Base-by-base conservation (phyloP, 176 grass and related monocot genomes). In the Poa annua region DNA sequence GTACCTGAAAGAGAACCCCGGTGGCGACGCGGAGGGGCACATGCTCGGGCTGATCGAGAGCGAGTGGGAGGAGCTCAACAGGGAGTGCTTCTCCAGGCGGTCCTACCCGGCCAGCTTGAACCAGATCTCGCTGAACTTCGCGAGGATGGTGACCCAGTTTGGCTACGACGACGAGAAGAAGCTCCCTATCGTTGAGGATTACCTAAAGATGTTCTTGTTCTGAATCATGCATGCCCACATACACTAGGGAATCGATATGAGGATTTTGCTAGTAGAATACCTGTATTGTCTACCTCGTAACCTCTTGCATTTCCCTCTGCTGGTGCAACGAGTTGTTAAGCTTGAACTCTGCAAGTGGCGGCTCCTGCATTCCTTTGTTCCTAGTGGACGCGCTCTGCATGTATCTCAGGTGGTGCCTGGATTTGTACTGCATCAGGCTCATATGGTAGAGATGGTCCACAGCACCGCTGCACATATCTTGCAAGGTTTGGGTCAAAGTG, bases 61-160 rank as follows among this genome's bases (percentile, higher is more conserved):
- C 22, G 81, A 80, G 39, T 91, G 94, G 94, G 89, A 93, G 74
- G 81, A 89, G 71, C 86, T 97, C 49, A 94, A 97, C 72, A 84
- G 71, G 57, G 94, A 91, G 55, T 90, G 81, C 65, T 86, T 94
- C 77, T 78, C 38, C 0, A 48, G 15, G 42, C 16, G 64, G 17
- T 68, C 65, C 65, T 74, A 87, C 79, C 60, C 86, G 0, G 11
- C 20, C 39, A 65, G 42, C n/a, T 76, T 90, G 22, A 57, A 11
- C 1, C 56, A 20, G 6, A 19, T 59, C 4, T 79, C 68, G 5
- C 22, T 97, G 3, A 93, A 97, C 17, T 4, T 0, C 0, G 74
- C 88, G 3, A 90, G 91, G 79, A 93, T 97, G 91, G 84, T 88
- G 9, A 81, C 59, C 17, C 70, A 93, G 91, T 38, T 36, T 66